A percentile compares a stretch with the other conserved stretches of the same genome.
phyloP scores from a whole-genome alignment of 2,329 filamentous ascomycete genomes.

The Neofusicoccum cordaticola region DNA sequence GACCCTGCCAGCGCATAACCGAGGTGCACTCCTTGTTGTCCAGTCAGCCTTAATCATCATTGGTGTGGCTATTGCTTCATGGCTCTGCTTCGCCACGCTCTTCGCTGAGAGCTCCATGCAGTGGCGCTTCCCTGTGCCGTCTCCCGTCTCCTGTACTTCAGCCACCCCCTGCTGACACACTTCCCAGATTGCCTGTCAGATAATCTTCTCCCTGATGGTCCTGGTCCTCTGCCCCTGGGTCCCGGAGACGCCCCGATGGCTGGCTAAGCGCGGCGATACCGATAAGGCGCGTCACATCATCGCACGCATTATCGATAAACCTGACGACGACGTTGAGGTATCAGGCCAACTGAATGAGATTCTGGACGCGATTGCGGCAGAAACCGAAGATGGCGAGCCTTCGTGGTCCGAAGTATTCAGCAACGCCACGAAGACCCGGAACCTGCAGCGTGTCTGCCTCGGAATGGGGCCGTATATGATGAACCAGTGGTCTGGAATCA shows the following conservation, averaged over 20 bases:
- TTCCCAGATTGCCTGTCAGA: constrained; percentile 49
- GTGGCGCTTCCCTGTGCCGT: constrained; percentile 43
- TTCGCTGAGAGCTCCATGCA: constrained; percentile 33
- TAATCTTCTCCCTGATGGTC: constrained; percentile 46
- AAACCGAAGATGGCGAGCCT: constrained; percentile 27
- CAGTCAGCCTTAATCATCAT: constrained; percentile 51
- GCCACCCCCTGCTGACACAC: background rate
- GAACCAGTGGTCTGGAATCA: constrained; percentile 28
- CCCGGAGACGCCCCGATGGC: constrained; percentile 31
- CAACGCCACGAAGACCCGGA: constrained; percentile 34
- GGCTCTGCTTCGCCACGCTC: constrained; percentile 47
- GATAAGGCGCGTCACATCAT: constrained; percentile 50
- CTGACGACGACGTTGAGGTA: constrained; percentile 55
- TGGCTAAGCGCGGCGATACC: constrained; percentile 36
- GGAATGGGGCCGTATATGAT: constrained; percentile 39
- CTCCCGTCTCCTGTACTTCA: background rate
- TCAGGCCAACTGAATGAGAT: constrained; percentile 61
- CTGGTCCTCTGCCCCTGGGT: constrained; percentile 39
- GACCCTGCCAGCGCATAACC: constrained; percentile 53
- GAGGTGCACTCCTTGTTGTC: constrained; percentile 59
- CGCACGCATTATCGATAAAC: constrained; percentile 45
- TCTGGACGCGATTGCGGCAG: constrained; percentile 46
- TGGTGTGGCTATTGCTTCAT: constrained; percentile 51
- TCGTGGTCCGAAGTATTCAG: constrained; percentile 37
- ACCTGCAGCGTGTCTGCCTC: constrained; percentile 36